A percentile compares a stretch with the other conserved stretches of the same genome.
Evolutionary conservation across 768 basidiomycete genomes (phyloP).

Genomic region (Boletus vinaceobasis): DNA sequence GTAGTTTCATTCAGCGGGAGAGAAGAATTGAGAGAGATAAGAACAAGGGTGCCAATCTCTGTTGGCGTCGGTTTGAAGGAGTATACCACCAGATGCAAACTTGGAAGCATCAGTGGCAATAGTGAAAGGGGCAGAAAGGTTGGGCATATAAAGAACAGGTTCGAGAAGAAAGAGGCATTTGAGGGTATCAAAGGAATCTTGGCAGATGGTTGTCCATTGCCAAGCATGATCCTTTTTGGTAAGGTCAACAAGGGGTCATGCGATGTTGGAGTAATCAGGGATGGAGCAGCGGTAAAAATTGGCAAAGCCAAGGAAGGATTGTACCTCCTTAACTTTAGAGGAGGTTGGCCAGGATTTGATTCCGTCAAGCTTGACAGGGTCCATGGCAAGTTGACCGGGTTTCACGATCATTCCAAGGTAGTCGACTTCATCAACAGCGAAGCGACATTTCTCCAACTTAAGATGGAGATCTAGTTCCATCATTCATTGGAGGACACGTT

Average conservation of each 20-base stretch:
- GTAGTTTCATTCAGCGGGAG: rapidly evolving
- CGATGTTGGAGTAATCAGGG: no score
- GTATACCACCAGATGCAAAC: rapidly evolving
- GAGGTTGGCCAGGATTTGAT: no score
- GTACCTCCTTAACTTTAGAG: no score
- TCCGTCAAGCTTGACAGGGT: no score
- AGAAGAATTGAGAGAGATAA: background rate
- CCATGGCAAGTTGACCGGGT: no score
- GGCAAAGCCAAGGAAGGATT: background rate
- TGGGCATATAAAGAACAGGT: rapidly evolving
- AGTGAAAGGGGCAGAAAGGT: background rate
- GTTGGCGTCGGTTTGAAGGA: background rate
- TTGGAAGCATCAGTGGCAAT: background rate
- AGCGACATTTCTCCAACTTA: background rate
- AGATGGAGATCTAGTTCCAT: background rate
- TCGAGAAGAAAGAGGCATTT: rapidly evolving
- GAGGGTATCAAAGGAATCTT: background rate
- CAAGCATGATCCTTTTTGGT: background rate
- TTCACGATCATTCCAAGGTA: no score
- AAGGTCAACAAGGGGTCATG: background rate
- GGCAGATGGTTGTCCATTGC: no score
- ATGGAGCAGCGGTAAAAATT: no score
- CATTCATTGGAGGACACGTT: background rate
- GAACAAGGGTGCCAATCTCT: background rate
- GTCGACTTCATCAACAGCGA: no score